Base-by-base conservation (phyloP, 2,329 filamentous ascomycete genomes). In the Calonectria pseudoturangicola region DNA sequence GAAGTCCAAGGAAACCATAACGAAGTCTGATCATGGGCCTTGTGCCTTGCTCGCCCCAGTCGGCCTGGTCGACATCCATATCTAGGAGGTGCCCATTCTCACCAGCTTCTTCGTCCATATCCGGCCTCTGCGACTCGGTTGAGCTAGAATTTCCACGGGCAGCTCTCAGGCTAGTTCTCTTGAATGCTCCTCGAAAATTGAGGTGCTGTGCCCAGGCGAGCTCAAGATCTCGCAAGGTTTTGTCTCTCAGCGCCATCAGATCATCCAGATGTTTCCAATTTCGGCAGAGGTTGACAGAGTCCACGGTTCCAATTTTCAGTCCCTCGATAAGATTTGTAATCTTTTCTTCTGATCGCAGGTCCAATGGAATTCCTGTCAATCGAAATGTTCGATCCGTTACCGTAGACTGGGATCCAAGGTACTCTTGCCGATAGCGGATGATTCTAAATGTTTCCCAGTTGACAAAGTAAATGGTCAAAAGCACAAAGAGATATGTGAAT, bases 401-500 rank as follows among this genome's bases (percentile, higher is more conserved):
- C n/a, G 96, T 98, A 0, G 94, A 96, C 83, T 98, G 96, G 27
- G 93, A 95, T 15, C 97, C 97, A 12, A 99, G 89, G 81, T 98
- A 99, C 71, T 95, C 92, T 83, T 99, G 97, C 28, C 97, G 89
- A 36, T 96, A 90, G 70, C 93, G 91, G 75, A 98, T 97, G 66
- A 99, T 93, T 72, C 92, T 93, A 77, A 93, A 91, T 0, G 97
- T 98, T 84, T 98, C 93, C 50, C 90, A 89, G 71, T 96, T 92
- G 79, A 98, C 92, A 77, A 96, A 90, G 82, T 96, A 98, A 15
- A 98, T 87, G 0, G 94, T 94, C 50, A 98, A 85, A 2, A 88
- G 91, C 7, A 93, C 96, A 83, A 98, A 99, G 64, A 98, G 89
- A 86, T 98, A 99, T 1, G 95, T 94, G 79, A 99, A 99, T n/a